Base-by-base conservation (phyloP, 768 basidiomycete species). In the Chalciporus piperatus region DNA sequence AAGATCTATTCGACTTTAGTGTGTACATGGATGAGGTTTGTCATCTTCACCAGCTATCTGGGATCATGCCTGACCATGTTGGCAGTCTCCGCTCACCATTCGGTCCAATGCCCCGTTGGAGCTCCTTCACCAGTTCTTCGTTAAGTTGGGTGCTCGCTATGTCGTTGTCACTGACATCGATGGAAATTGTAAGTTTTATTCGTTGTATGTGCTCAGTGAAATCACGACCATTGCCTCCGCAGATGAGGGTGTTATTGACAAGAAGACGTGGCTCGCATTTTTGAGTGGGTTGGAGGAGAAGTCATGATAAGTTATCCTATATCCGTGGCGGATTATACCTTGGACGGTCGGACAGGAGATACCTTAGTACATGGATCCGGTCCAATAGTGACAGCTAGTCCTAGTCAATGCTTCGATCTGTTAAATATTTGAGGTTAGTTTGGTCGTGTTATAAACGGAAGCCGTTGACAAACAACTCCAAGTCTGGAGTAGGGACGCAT, bases 221-320 rank as follows among this genome's bases (percentile, higher is more conserved):
- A 22, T 53, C 19, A 50, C 40, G 1, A 45, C 3, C 12, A 45
- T 27, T 43, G 19, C 14, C 25, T 27, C 23, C 38, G 23, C 61
- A 92, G 91, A 94, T 63, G 84, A 89, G 61, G 97, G 97, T 8
- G 77, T 95, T 10, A 89, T 99, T 49, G 87, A 93, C 67, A 98
- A 98, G 77, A 95, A 96, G 71, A 82, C 81, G 0, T 99, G 94
- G 93, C 79, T 98, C 23, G 86, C 81, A 7, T 96, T 96, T 71
- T 72, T 98, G 33, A 82, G 76, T 45, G 82, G 86, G 60, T 70
- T 95, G 51, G 87, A 89, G 54, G 83, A 81, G 63, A 83, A 78
- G 41, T 72, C 47, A 25, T 60, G 17, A 61, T 10, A n/a, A 32
- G 12, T 20, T 37, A 6, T 4, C 11, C 10, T 27, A 28, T 13